Base-by-base conservation (phyloP, 2,329 filamentous ascomycete species). In the Penicillium polonicum region DNA sequence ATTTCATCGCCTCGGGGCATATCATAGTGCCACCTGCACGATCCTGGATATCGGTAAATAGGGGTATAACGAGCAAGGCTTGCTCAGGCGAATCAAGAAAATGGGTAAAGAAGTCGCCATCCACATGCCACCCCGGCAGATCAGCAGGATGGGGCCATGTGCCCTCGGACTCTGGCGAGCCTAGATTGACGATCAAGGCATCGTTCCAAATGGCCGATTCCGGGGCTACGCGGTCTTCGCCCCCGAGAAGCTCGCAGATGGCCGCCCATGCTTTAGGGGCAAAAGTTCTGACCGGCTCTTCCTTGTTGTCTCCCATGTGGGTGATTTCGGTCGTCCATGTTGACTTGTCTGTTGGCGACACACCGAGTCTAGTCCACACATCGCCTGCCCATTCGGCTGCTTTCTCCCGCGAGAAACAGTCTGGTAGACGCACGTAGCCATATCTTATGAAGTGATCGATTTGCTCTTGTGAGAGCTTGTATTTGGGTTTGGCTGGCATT, bases 21-120 rank as follows among this genome's bases (percentile, higher is more conserved):
- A 90, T 81, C 67, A 85, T 78, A 0, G 87, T 90, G 4, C 84
- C 88, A 27, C 88, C 88, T 5, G 84, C 86, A 35, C 80, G 78
- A 0, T 82, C 72, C 9, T 76, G 73, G 51, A 90, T 83, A 67
- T 89, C 86, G 0, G 80, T 85, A 74, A 87, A 90, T 5, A 89
- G 71, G 1, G 87, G 87, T 41, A 88, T 88, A 13, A 89, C 85
- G 1, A 90, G 78, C 15, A 90, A 73, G 0, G 79, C 88, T 70
- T 90, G 88, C 74, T 90, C 88, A 0, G 84, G 84, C 21, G 83
- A 87, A 68, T 90, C 87, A 36, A 90, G 81, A 63, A 86, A 90
- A 74, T 90, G 87, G 5, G 87, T 80, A 69, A 90, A 90, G 71
- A 88, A 89, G 64, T 90, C 87, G 9, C 87, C 87, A 71, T 89